A percentile compares a stretch with the other conserved stretches of the same genome.
Evolutionary conservation across 2,329 filamentous ascomycete species (phyloP).

Genomic region (Boeremia exigua): DNA sequence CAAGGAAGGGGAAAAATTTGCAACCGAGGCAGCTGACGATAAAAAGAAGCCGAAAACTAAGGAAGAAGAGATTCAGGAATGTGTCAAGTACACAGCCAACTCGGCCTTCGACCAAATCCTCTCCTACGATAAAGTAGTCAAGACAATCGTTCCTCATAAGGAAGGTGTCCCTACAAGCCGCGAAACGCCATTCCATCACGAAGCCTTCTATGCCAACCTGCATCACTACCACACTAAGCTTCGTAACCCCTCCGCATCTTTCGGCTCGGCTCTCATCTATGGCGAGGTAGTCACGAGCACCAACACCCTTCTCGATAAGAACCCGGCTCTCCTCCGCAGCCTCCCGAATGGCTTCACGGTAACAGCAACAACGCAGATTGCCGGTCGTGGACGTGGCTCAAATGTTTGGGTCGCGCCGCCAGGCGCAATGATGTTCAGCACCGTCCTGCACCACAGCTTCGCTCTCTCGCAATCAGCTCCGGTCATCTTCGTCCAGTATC

Average conservation of each 20-base stretch:
- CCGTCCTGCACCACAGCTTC: constrained; percentile 81
- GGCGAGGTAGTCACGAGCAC: constrained; percentile 93
- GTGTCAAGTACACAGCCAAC: constrained; percentile 34
- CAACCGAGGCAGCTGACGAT: constrained; percentile 30
- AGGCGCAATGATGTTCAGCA: constrained; percentile 86
- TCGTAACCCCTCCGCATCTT: constrained; percentile 63
- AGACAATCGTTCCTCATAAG: constrained; percentile 76
- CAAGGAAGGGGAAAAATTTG: constrained; percentile 8
- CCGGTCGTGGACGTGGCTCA: constrained; percentile 83
- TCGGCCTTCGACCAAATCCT: constrained; percentile 64
- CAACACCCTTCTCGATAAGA: constrained; percentile 93
- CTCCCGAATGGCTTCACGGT: constrained; percentile 87
- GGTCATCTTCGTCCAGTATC: constrained; percentile 92
- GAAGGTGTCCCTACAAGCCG: constrained; percentile 68
- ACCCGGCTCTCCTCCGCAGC: constrained; percentile 74
- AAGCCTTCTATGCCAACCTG: constrained; percentile 76
- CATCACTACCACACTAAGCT: constrained; percentile 67
- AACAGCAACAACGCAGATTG: constrained; percentile 85
- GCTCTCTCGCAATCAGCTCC: constrained; percentile 74
- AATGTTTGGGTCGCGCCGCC: constrained; percentile 96
- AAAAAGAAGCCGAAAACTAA: constrained; percentile 32
- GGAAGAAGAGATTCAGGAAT: constrained; percentile 39
- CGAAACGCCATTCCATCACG: constrained; percentile 86
- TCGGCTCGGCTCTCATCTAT: constrained; percentile 82
- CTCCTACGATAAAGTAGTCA: constrained; percentile 76